Conservation (phyloP, 2,329 filamentous ascomycete genomes). For the Cercospora sojina region DNA sequence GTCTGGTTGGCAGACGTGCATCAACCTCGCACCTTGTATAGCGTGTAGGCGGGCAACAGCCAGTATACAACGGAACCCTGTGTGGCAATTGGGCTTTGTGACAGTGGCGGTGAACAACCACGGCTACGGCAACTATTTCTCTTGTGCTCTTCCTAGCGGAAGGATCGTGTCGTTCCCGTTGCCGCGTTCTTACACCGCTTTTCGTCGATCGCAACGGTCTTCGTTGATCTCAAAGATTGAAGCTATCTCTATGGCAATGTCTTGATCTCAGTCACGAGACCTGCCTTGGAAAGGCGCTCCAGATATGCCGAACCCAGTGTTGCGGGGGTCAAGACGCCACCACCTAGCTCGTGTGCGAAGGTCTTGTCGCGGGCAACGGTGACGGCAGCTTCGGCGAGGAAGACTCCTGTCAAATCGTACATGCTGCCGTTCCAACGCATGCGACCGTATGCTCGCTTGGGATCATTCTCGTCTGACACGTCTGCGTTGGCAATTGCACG, state of each 20-base stretch:
- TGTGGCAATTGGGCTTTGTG: slow-evolving; percentile 4
- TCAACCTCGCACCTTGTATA: slow-evolving; percentile 5
- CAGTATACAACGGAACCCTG: slow-evolving; percentile 19
- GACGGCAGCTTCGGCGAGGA: slow-evolving; percentile 63
- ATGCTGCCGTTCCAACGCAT: slow-evolving; percentile 60
- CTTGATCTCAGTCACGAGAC: slow-evolving; percentile 59
- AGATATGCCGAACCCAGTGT: slow-evolving; percentile 67
- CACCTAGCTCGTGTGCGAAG: slow-evolving; percentile 54
- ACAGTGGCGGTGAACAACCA: slow-evolving; percentile 22
- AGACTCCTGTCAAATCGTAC: slow-evolving; percentile 66
- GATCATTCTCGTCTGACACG: slow-evolving; percentile 42
- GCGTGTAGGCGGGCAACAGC: neutral
- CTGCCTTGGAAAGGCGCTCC: slow-evolving; percentile 60
- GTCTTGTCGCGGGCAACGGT: slow-evolving; percentile 61
- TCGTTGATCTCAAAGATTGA: neutral
- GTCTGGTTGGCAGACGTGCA: slow-evolving; percentile 2
- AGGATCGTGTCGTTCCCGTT: slow-evolving; percentile 15
- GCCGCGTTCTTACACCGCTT: slow-evolving; percentile 5
- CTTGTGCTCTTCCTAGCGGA: slow-evolving; percentile 7
- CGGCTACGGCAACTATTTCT: slow-evolving; percentile 14
- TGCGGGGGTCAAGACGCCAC: slow-evolving; percentile 71
- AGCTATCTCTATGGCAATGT: slow-evolving; percentile 32
- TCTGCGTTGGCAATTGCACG: slow-evolving; percentile 65
- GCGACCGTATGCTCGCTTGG: slow-evolving; percentile 56
- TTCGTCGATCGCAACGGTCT: slow-evolving; percentile 5